These are phyloP conservation scores for Jaapia argillacea DNA, from an alignment of 768 basidiomycete species.

Conservation along the genomic window DNA sequence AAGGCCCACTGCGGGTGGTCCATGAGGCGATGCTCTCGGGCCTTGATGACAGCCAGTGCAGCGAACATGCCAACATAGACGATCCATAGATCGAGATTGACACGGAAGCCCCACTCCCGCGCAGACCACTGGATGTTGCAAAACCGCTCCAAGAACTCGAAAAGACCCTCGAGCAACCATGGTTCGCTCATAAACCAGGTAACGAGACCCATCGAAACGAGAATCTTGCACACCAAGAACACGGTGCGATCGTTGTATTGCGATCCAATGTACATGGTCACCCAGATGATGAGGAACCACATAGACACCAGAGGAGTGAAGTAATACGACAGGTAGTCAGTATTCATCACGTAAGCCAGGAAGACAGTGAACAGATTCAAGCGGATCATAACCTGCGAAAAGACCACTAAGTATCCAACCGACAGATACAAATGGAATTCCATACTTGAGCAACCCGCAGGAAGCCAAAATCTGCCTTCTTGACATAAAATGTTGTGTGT, in stretches of 20 bases:
- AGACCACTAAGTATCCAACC: conserved; percentile 4
- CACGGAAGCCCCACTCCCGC: conserved; percentile 81
- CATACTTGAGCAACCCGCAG: conserved; percentile 62
- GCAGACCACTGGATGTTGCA: conserved; percentile 80
- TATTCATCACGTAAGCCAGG: conserved; percentile 86
- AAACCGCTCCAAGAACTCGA: conserved; percentile 49
- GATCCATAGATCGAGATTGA: conserved; percentile 82
- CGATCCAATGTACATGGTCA: conserved; percentile 62
- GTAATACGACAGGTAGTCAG: conserved; percentile 86
- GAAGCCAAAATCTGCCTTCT: conserved; percentile 82
- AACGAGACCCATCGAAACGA: conserved; percentile 50
- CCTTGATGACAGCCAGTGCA: conserved; percentile 64
- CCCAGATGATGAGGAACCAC: conserved; percentile 85
- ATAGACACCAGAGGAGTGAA: conserved; percentile 84
- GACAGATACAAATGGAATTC: conserved; percentile 4
- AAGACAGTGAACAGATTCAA: conserved; percentile 77
- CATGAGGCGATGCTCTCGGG: conserved; percentile 59
- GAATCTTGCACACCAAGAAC: conserved; percentile 65
- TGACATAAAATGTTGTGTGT: conserved; percentile 80
- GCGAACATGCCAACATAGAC: conserved; percentile 82
- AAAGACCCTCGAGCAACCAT: conserved; percentile 56
- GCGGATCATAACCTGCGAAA: conserved; percentile 57
- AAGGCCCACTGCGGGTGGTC: conserved; percentile 62
- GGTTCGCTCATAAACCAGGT: conserved; percentile 56
- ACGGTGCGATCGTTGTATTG: conserved; percentile 59